phyloP scores from a whole-genome alignment of 208 protist species.

The Trypanosoma congolense region DNA sequence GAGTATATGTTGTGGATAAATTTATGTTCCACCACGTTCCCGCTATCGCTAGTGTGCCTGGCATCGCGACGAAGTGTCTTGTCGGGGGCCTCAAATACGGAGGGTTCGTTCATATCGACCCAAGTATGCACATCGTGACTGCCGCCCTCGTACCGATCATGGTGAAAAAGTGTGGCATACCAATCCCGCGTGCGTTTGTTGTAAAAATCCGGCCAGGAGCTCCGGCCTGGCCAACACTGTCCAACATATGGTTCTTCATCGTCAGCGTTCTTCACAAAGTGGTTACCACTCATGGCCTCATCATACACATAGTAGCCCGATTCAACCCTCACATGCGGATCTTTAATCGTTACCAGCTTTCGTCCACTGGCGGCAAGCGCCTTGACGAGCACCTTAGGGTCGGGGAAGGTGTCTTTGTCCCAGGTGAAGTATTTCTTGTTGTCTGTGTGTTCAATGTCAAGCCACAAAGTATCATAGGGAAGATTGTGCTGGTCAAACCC shows the following conservation, averaged over 20 bases:
- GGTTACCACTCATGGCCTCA: conserved; percentile 51
- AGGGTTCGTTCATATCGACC: conserved; percentile 99
- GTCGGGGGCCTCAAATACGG: conserved; percentile 94
- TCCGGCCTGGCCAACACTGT: conserved; percentile 95
- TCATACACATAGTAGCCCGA: conserved; percentile 80
- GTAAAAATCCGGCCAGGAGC: conserved; percentile 93
- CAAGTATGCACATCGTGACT: conserved; percentile 93
- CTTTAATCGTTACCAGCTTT: conserved; percentile 97
- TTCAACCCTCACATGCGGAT: conserved; percentile 97
- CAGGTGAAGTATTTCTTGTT: conserved; percentile 98
- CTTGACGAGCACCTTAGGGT: conserved; percentile 86
- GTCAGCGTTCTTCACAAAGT: conserved; percentile 86
- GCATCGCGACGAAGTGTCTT: conserved; percentile 93
- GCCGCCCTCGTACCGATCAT: conserved; percentile 86
- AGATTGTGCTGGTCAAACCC: conserved; percentile 95
- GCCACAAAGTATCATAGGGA: conserved; percentile 98
- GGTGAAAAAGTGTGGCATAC: conserved; percentile 89
- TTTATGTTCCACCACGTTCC: conserved; percentile 85
- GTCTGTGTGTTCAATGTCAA: conserved; percentile 99
- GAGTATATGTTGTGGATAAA: conserved; percentile 98
- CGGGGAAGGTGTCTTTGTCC: conserved; percentile 94
- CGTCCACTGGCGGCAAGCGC: conserved; percentile 87
- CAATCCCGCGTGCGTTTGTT: conserved; percentile 89
- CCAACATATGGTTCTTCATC: conserved; percentile 88
- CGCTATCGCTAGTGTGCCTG: conserved; percentile 72